A percentile compares a stretch with the other conserved stretches of the same genome.
Evolutionary conservation across 352 stramenopile species (phyloP).

Genomic region (Phytophthora pisi): DNA sequence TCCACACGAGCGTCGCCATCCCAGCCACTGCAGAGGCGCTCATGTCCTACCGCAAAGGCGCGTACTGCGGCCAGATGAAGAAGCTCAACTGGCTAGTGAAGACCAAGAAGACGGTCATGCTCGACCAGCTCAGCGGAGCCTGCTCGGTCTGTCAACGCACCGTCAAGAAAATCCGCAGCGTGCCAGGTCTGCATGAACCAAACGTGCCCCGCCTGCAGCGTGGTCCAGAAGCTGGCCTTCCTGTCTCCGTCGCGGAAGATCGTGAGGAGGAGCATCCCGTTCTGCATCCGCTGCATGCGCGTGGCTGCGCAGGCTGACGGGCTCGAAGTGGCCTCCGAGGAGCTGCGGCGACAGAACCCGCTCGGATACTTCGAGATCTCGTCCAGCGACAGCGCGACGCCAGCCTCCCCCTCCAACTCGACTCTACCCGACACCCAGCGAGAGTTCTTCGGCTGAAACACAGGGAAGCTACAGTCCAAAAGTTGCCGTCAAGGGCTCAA

Average conservation of each 20-base stretch:
- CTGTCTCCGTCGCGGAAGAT: constrained; percentile 27
- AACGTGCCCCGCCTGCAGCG: constrained; percentile 33
- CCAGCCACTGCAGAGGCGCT: constrained; percentile 37
- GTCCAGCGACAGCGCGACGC: constrained; percentile 27
- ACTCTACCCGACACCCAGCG: constrained; percentile 37
- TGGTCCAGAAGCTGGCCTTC: constrained; percentile 32
- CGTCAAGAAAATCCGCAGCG: constrained; percentile 21
- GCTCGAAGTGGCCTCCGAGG: constrained; percentile 40
- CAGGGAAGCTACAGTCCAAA: background rate
- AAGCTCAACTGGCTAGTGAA: constrained; percentile 50
- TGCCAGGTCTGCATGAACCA: constrained; percentile 48
- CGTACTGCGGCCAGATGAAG: constrained; percentile 49
- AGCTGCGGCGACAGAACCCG: constrained; percentile 35
- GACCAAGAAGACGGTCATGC: constrained; percentile 40
- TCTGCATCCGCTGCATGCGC: constrained; percentile 37
- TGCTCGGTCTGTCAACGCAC: constrained; percentile 29
- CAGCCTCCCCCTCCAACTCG: constrained; percentile 39
- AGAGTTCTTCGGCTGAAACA: constrained; percentile 43
- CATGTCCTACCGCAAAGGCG: constrained; percentile 45
- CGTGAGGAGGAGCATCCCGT: constrained; percentile 26
- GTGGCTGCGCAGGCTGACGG: constrained; percentile 27
- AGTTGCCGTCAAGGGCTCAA: background rate
- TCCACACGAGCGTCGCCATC: constrained; percentile 38
- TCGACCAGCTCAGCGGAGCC: constrained; percentile 20
- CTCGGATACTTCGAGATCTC: constrained; percentile 42